Percentiles rank a stretch among this genome's conserved stretches.
phyloP scores from a whole-genome alignment of 805 yeast species.

The Barnettozyma pratensis region DNA sequence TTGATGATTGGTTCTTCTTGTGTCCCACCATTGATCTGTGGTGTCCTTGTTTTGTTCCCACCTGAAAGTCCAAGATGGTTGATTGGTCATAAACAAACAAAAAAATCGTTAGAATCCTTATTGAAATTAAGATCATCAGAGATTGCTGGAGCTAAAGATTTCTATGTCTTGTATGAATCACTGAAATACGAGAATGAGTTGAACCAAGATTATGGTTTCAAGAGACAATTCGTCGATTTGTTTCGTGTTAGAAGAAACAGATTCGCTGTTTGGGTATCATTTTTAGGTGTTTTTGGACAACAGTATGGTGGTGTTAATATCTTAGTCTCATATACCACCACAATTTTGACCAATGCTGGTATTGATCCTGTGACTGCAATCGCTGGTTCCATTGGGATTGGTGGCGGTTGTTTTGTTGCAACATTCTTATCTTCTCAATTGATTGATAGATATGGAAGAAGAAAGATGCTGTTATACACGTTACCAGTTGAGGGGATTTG shows the following conservation, averaged over 20 bases:
- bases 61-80: conserved; percentile 75
- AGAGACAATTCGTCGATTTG: conserved; percentile 35
- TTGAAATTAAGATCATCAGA: conserved; percentile 36
- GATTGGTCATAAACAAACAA: conserved; percentile 45
- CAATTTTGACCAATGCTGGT: conserved; percentile 41
- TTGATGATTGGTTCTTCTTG: conserved; percentile 61
- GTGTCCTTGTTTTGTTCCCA: conserved; percentile 46
- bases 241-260: conserved; percentile 43
- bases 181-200: conserved; percentile 43
- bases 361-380: conserved; percentile 39
- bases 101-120: conserved; percentile 47
- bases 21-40: conserved; percentile 51
- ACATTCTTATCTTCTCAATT: conserved; percentile 45
- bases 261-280: conserved; percentile 45
- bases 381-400: conserved; percentile 44
- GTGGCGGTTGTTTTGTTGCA: conserved; percentile 41
- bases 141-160: conserved; percentile 45
- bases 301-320: conserved; percentile 53
- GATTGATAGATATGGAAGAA: conserved; percentile 46
- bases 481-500: conserved; percentile 56
- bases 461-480: conserved; percentile 48
- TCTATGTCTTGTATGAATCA: conserved; percentile 52
- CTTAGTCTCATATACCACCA: conserved; percentile 46
- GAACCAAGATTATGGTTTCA: conserved; percentile 31
- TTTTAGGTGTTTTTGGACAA: conserved; percentile 48